phyloP scores from a whole-genome alignment of 352 stramenopile genomes.

The Phytophthora cryptogea region DNA sequence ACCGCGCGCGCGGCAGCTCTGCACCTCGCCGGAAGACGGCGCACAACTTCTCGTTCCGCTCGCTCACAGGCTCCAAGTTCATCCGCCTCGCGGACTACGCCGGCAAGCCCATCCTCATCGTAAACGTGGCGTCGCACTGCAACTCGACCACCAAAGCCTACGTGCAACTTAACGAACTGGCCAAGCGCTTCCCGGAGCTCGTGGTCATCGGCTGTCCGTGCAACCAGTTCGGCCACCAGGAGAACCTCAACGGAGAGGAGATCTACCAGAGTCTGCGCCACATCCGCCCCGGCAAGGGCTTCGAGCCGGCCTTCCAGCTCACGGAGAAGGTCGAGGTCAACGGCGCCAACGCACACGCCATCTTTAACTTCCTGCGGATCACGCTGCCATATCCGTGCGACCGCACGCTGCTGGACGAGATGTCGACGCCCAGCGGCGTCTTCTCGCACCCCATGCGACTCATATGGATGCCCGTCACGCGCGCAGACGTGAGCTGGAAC shows the following conservation, averaged over 20 bases:
- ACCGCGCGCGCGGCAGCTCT: slow-evolving; percentile 29
- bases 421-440: slow-evolving; percentile 73
- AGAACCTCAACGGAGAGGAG: slow-evolving; percentile 81
- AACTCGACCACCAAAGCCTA: slow-evolving; percentile 82
- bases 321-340: slow-evolving; percentile 86
- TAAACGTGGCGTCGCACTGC: slow-evolving; percentile 84
- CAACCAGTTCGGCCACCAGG: slow-evolving; percentile 85
- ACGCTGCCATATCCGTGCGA: slow-evolving; percentile 73
- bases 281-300: slow-evolving; percentile 76
- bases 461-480: slow-evolving; percentile 85
- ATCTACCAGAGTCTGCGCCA: slow-evolving; percentile 76
- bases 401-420: slow-evolving; percentile 79
- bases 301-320: slow-evolving; percentile 68
- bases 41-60: slow-evolving; percentile 81
- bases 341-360: slow-evolving; percentile 72
- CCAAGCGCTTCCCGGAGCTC: slow-evolving; percentile 60
- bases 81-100: slow-evolving; percentile 70
- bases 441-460: slow-evolving; percentile 85
- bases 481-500: slow-evolving; percentile 82
- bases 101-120: slow-evolving; percentile 68
- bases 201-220: slow-evolving; percentile 78
- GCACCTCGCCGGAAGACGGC: slow-evolving; percentile 53
- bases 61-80: slow-evolving; percentile 59
- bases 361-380: slow-evolving; percentile 82
- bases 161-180: slow-evolving; percentile 71